Conservation (phyloP, 352 stramenopile species). For the Elongisporangium undulatum region DNA sequence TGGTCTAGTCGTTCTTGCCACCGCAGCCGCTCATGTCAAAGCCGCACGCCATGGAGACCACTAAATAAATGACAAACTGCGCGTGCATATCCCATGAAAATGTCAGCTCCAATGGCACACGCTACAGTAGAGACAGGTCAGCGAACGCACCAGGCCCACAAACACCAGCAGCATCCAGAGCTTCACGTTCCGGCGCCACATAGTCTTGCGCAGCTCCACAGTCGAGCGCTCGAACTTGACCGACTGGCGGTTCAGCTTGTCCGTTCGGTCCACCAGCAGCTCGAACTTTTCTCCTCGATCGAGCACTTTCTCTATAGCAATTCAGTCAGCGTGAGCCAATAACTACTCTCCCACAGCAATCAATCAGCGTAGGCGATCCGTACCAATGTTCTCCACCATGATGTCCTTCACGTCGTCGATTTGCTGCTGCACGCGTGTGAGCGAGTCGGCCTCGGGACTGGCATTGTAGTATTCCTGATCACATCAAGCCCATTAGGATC, state of each 20-base stretch:
- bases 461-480: slow-evolving; percentile 80
- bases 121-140: neutral
- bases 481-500: neutral
- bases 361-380: neutral
- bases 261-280: slow-evolving; percentile 87
- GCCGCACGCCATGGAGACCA: slow-evolving; percentile 84
- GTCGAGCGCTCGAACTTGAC: slow-evolving; percentile 95
- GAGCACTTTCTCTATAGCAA: slow-evolving; percentile 96
- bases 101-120: neutral
- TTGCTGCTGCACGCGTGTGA: slow-evolving; percentile 92
- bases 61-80: slow-evolving; percentile 80
- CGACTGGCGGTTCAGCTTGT: slow-evolving; percentile 96
- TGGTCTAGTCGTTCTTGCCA: slow-evolving; percentile 37
- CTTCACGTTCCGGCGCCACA: slow-evolving; percentile 89
- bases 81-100: neutral
- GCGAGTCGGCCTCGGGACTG: slow-evolving; percentile 89
- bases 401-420: slow-evolving; percentile 98
- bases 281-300: slow-evolving; percentile 99
- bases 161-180: slow-evolving; percentile 77
- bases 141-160: slow-evolving; percentile 48
- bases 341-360: neutral
- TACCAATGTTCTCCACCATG: slow-evolving; percentile 98
- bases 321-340: neutral
- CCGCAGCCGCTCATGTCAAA: slow-evolving; percentile 81
- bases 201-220: slow-evolving; percentile 81